A percentile compares a stretch with the other conserved stretches of the same genome.
Evolutionary conservation across 495 filamentous ascomycete genomes (phyloP).

Genomic region (Hyaloscypha hepaticicola): DNA sequence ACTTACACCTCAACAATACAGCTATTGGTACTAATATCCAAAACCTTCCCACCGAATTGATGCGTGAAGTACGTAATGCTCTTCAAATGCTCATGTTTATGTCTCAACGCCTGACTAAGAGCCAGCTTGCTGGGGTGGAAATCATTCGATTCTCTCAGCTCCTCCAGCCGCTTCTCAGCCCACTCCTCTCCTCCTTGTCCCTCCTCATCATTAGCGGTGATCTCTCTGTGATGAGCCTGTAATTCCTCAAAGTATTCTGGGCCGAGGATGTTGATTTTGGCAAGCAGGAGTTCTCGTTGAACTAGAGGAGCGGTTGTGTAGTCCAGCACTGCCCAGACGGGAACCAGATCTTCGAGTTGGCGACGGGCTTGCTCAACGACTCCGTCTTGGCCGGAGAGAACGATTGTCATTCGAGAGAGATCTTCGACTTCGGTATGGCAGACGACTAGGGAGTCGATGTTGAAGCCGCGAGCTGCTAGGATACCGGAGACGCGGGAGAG

Average conservation of each 20-base stretch:
- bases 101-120: conserved; percentile 80
- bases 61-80: conserved; percentile 93
- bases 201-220: conserved; percentile 43
- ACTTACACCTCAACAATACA: conserved; percentile 97
- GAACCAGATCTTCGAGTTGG: conserved; percentile 94
- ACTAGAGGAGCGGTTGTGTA: conserved; percentile 93
- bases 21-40: conserved; percentile 97
- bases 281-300: conserved; percentile 92
- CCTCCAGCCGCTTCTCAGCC: conserved; percentile 29
- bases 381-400: conserved; percentile 91
- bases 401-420: conserved; percentile 97
- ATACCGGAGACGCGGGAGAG: conserved; percentile 95
- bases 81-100: conserved; percentile 96
- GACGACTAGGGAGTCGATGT: conserved; percentile 97
- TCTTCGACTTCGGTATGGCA: conserved; percentile 98
- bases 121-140: conserved; percentile 87
- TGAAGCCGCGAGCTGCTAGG: conserved; percentile 94
- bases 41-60: conserved; percentile 95
- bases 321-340: conserved; percentile 97
- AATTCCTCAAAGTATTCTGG: conserved; percentile 98
- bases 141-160: conserved; percentile 43
- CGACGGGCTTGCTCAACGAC: conserved; percentile 96
- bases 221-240: conserved; percentile 84
- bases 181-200: conserved; percentile 33
- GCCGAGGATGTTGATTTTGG: conserved; percentile 92